phyloP scores from a whole-genome alignment of 108 stramenopile genomes.

The Discostella stelligeroides region DNA sequence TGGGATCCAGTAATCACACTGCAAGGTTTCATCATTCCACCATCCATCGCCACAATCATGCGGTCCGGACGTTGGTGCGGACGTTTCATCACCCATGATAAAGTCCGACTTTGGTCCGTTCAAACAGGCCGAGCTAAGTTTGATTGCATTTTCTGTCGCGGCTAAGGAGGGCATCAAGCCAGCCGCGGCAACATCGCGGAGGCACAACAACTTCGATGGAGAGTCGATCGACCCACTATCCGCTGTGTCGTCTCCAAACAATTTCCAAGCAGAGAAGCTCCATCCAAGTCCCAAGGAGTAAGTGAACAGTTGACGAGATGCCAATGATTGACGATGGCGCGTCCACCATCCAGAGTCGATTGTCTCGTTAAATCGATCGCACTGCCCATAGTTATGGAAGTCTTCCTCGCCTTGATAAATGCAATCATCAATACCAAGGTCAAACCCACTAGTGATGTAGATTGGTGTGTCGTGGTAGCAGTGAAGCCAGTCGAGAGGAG shows the following conservation, averaged over 20 bases:
- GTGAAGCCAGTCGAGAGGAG: constrained; percentile 69
- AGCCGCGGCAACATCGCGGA: constrained; percentile 67
- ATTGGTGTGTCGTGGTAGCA: constrained; percentile 59
- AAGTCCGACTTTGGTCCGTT: constrained; percentile 74
- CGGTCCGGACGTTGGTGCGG: constrained; percentile 63
- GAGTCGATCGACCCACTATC: constrained; percentile 49
- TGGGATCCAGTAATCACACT: constrained; percentile 83
- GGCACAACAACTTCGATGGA: constrained; percentile 62
- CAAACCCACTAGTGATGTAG: constrained; percentile 64
- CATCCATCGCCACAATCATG: constrained; percentile 83
- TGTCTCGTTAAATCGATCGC: constrained; percentile 75
- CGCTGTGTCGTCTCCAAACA: constrained; percentile 47
- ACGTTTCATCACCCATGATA: constrained; percentile 72
- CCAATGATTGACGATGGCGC: constrained; percentile 66
- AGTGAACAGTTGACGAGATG: constrained; percentile 67
- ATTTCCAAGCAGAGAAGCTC: constrained; percentile 78
- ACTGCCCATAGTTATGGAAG: constrained; percentile 81
- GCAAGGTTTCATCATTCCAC: constrained; percentile 65
- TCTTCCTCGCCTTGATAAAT: constrained; percentile 19
- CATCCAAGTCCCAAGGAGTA: constrained; percentile 75
- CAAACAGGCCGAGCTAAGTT: constrained; percentile 52
- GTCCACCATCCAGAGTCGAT: constrained; percentile 70
- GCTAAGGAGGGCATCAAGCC: constrained; percentile 54
- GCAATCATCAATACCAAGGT: constrained; percentile 72
- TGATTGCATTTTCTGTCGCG: constrained; percentile 9